These are phyloP conservation scores for Hyphodiscus sp. DNA, from an alignment of 2,329 filamentous ascomycete genomes.

Conservation along the genomic window DNA sequence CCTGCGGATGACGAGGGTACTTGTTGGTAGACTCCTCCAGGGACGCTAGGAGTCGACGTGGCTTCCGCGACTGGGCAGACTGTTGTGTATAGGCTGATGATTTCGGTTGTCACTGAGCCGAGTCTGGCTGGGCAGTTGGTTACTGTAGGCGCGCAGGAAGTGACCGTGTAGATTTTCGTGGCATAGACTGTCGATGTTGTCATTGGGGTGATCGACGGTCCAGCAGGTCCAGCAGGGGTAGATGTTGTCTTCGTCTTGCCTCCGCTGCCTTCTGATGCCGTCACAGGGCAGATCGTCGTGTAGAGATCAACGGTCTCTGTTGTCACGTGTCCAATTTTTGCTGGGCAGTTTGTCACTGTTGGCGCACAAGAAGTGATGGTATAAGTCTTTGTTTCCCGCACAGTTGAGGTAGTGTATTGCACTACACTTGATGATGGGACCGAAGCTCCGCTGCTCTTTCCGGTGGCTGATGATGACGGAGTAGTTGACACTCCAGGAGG, in stretches of 20 bases:
- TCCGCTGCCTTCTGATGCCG: neutral
- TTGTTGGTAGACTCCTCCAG: neutral
- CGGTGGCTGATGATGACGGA: neutral
- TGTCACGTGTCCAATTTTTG: neutral
- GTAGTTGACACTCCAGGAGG: too few species aligned
- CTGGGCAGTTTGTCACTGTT: constrained; percentile 1
- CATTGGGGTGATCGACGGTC: neutral
- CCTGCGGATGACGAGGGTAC: neutral
- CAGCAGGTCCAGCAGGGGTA: neutral
- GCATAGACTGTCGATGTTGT: constrained; percentile 22
- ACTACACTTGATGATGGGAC: neutral
- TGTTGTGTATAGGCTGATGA: constrained; percentile 21
- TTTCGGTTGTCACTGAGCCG: constrained; percentile 21
- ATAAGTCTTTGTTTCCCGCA: neutral
- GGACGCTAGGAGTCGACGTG: neutral
- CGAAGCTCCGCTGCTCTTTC: neutral
- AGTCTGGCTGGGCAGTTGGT: constrained; percentile 21
- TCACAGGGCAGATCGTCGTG: constrained; percentile 5
- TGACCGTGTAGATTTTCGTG: constrained; percentile 22
- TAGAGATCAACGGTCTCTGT: neutral
- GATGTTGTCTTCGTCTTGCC: neutral
- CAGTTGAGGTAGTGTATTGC: neutral
- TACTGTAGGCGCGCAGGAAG: constrained; percentile 20
- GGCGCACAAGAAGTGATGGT: constrained; percentile 1
- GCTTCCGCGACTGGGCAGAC: constrained; percentile 19